Conservation (phyloP, 1,284 basidiomycete species). For the Bjerkandera adusta region DNA sequence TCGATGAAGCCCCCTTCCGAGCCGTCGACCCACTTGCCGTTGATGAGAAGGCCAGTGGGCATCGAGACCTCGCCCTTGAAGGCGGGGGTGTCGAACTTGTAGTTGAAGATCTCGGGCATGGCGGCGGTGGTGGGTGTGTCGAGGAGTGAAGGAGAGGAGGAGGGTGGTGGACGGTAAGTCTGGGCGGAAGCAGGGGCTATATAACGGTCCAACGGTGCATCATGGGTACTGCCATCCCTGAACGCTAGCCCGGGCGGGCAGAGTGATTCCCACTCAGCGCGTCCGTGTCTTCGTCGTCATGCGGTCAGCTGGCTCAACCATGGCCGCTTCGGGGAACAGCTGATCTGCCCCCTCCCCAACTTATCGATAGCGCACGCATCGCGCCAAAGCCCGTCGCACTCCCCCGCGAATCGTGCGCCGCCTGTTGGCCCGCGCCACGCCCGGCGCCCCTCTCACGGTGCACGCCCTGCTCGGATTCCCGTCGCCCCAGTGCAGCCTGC, state of each 20-base stretch:
- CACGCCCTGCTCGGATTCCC: neutral
- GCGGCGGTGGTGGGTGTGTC: slow-evolving; percentile 22
- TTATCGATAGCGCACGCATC: slow-evolving; percentile 3
- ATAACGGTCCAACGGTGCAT: neutral
- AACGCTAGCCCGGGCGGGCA: too few relatives aligned
- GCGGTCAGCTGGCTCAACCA: slow-evolving; percentile 1
- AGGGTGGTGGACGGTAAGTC: neutral
- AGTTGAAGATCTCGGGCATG: slow-evolving; percentile 38
- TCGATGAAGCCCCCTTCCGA: slow-evolving; percentile 65
- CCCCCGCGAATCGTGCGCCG: neutral
- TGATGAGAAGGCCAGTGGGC: slow-evolving; percentile 79
- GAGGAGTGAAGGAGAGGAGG: neutral
- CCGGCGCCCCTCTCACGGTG: neutral
- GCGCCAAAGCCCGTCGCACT: neutral
- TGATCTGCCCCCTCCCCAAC: too few relatives aligned
- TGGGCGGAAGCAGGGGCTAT: neutral
- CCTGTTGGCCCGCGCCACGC: neutral
- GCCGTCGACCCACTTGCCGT: slow-evolving; percentile 78
- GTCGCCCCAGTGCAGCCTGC: neutral
- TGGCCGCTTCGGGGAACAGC: neutral
- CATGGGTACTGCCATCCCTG: too few relatives aligned
- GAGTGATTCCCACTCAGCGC: too few relatives aligned
- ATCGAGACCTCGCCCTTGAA: slow-evolving; percentile 75
- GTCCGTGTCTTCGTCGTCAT: slow-evolving; percentile 7
- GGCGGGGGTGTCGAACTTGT: slow-evolving; percentile 63